A percentile compares a stretch with the other conserved stretches of the same genome.
These are phyloP conservation scores for Tephrocybe sp. DNA, from an alignment of 768 basidiomycete genomes.

Conservation along the genomic window DNA sequence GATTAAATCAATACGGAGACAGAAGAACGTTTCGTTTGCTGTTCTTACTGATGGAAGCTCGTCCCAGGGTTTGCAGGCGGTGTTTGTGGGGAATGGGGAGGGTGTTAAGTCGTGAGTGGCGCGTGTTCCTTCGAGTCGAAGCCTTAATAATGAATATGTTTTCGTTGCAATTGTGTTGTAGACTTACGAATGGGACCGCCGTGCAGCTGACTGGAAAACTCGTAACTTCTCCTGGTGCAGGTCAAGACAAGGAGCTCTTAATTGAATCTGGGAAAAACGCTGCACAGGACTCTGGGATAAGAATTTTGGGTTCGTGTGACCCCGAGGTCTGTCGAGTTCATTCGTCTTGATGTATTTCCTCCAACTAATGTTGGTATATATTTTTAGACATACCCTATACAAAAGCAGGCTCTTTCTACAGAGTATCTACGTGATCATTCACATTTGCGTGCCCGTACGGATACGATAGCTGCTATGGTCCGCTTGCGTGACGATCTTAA, in stretches of 20 bases:
- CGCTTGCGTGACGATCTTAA: slow-evolving; percentile 62
- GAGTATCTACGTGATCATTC: slow-evolving; percentile 84
- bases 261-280: slow-evolving; percentile 30
- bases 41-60: slow-evolving; percentile 81
- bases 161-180: slow-evolving; percentile 15
- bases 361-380: background rate
- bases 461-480: slow-evolving; percentile 68
- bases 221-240: slow-evolving; percentile 39
- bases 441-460: slow-evolving; percentile 85
- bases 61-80: slow-evolving; percentile 70
- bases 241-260: slow-evolving; percentile 46
- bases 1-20: slow-evolving; percentile 81
- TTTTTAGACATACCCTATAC: slow-evolving; percentile 80
- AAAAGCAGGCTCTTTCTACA: slow-evolving; percentile 77
- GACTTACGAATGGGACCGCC: slow-evolving; percentile 21
- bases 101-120: slow-evolving; percentile 23
- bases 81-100: slow-evolving; percentile 46
- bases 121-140: slow-evolving; percentile 1
- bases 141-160: background rate
- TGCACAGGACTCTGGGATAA: slow-evolving; percentile 16
- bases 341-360: background rate
- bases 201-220: slow-evolving; percentile 34
- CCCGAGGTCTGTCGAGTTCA: slow-evolving; percentile 32
- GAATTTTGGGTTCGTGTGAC: slow-evolving; percentile 45
- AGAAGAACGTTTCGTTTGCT: slow-evolving; percentile 87